Conservation (phyloP, 2,329 filamentous ascomycete species). For the Arthroderma sp. region DNA sequence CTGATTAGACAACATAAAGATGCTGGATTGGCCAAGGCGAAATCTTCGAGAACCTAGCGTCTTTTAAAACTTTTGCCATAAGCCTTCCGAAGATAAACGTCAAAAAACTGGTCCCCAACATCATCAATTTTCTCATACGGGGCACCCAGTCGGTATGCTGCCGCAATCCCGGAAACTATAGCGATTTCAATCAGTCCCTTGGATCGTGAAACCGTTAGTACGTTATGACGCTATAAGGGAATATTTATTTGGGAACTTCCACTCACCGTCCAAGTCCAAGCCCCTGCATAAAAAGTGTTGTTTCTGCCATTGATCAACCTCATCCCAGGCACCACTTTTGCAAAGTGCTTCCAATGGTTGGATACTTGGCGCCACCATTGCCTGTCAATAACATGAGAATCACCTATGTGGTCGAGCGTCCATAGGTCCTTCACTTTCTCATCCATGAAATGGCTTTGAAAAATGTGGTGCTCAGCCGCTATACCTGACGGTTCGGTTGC, state of each 20-base stretch:
- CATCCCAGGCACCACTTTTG: conserved; percentile 54
- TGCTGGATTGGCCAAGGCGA: too few relatives aligned
- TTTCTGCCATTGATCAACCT: conserved; percentile 57
- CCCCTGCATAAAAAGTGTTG: conserved; percentile 49
- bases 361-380: conserved; percentile 54
- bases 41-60: neutral
- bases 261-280: conserved; percentile 55
- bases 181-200: conserved; percentile 52
- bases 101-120: conserved; percentile 21
- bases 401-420: conserved; percentile 44
- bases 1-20: too few relatives aligned
- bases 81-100: conserved; percentile 17
- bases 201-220: too few relatives aligned
- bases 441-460: conserved; percentile 53
- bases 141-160: conserved; percentile 55
- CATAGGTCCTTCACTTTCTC: conserved; percentile 44
- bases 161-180: conserved; percentile 56
- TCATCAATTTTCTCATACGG: conserved; percentile 36
- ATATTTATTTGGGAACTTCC: too few relatives aligned
- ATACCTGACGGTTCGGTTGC: conserved; percentile 14
- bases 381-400: conserved; percentile 42
- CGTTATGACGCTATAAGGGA: too few relatives aligned
- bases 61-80: conserved; percentile 7
- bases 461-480: conserved; percentile 45
- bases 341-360: conserved; percentile 48